Base-by-base conservation (phyloP, 169 alveolate genomes). In the Besnoitia besnoiti region DNA sequence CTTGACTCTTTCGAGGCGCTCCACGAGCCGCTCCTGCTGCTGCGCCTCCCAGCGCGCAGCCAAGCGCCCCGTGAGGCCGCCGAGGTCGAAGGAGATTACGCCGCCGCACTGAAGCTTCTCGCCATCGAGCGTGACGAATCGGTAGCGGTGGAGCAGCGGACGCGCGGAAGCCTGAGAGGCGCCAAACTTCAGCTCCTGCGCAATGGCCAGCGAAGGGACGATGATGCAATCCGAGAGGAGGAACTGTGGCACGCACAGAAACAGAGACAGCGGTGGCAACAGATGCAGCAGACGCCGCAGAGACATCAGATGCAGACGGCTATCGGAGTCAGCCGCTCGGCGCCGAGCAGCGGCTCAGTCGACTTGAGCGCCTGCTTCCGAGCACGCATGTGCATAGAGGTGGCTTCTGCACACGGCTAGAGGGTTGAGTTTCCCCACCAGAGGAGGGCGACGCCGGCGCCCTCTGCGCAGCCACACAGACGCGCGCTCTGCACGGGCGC, bases 21-120 rank as follows among this genome's bases (percentile, higher is more conserved):
- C 80, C 44, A 35, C 46, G 21, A 67, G 80, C 7, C 80, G 80
- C 21, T 67, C 46, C 42, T 67, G 80, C 80, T 67, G 80, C 80
- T 67, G 80, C 46, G 80, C 39, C 44, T 67, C 80, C 80, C 80
- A 67, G 44, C 80, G 80, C 39, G 80, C 80, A 24, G 80, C 80
- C 21, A 67, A n/a, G n/a, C 80, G 80, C 46, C 46, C 80, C 7
- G 44, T 67, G 80, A 67, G 80, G 44, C 80, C 91, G 7, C 84
- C 59, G 21, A 47, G 19, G 44, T 87, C 91, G 27, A 87, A 37
- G 51, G 91, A 0, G 42, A 44, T 55, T 33, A 87, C 91, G 19
- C 91, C 91, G 85, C 85, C 61, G 85, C 75, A 62, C 73, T 62
- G 91, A 62, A 87, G 85, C 73, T 77, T 37, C 73, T 87, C 91